A percentile compares a stretch with the other conserved stretches of the same genome.
phyloP scores from a whole-genome alignment of 768 basidiomycete genomes.

The Boletellus emodensis region DNA sequence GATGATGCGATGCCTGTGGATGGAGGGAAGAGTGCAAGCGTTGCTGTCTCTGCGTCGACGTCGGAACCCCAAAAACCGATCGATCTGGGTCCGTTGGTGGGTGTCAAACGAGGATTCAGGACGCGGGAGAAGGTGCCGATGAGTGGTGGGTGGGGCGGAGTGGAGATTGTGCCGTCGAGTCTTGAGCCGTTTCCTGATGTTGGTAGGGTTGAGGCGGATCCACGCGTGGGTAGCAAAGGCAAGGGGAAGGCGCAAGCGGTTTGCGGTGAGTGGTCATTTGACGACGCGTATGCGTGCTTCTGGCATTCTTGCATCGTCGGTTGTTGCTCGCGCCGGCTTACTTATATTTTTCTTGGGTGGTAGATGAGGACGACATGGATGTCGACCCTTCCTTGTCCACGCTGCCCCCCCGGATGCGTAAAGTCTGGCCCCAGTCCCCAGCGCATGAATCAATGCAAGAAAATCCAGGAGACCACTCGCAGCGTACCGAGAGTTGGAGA shows the following conservation, averaged over 20 bases:
- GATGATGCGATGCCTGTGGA: constrained; percentile 29
- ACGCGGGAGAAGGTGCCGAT: constrained; percentile 54
- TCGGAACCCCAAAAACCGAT: constrained; percentile 13
- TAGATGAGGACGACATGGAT: constrained; percentile 13
- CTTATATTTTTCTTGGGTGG: not conserved
- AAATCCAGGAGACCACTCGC: not conserved
- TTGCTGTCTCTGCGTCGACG: not conserved
- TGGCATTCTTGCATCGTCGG: not conserved
- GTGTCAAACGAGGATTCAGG: constrained; percentile 54
- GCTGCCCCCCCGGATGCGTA: constrained; percentile 66
- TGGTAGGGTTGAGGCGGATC: constrained; percentile 5
- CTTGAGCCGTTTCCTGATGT: constrained; percentile 15
- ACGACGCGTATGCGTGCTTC: not conserved
- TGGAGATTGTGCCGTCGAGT: constrained; percentile 48
- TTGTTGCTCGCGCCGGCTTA: not conserved
- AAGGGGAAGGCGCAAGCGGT: constrained; percentile 16
- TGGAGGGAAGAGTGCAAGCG: not conserved
- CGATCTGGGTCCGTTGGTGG: constrained; percentile 65
- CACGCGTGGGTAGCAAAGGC: constrained; percentile 7
- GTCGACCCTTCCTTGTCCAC: constrained; percentile 12
- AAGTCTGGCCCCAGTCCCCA: constrained; percentile 34
- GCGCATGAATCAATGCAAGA: constrained; percentile 5
- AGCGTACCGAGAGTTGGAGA: constrained; percentile 8
- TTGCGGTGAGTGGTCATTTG: constrained; percentile 20
- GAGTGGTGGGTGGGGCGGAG: constrained; percentile 60